Conservation (phyloP, 768 basidiomycete genomes). For the Trametes cinnabarina region DNA sequence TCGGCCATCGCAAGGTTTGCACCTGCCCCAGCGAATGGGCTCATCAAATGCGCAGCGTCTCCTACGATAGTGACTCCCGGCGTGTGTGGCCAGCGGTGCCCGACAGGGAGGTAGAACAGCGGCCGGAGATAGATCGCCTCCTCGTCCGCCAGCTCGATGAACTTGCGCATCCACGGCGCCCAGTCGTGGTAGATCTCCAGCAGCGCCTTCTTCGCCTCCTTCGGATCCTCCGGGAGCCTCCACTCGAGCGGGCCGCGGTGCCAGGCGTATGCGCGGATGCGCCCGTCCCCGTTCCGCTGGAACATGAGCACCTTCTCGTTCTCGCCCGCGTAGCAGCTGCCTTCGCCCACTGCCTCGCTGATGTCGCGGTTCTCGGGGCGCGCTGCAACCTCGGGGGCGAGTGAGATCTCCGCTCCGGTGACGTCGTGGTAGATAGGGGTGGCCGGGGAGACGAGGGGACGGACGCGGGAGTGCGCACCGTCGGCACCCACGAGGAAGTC, state of each 20-base stretch:
- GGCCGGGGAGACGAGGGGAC: slow-evolving; percentile 1
- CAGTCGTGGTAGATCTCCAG: slow-evolving; percentile 1
- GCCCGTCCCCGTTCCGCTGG: slow-evolving; percentile 8
- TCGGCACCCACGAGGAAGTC: slow-evolving; percentile 4
- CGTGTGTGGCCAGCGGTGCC: background rate
- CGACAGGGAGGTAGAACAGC: background rate
- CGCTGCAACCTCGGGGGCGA: background rate
- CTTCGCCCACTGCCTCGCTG: background rate
- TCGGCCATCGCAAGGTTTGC: background rate
- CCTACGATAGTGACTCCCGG: background rate
- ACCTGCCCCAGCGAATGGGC: background rate
- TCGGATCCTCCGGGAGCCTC: background rate
- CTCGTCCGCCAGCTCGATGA: slow-evolving; percentile 7
- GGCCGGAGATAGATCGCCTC: background rate
- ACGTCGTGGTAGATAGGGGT: slow-evolving; percentile 2
- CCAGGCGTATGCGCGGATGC: slow-evolving; percentile 11
- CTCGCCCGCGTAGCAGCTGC: background rate
- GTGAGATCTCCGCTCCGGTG: slow-evolving; percentile 5
- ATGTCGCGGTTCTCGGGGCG: slow-evolving; percentile 7
- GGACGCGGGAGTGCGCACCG: slow-evolving; percentile 4
- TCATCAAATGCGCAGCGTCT: background rate
- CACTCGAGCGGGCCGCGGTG: slow-evolving; percentile 16
- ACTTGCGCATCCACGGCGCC: slow-evolving; percentile 14
- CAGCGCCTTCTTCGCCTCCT: slow-evolving; percentile 9
- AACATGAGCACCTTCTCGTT: slow-evolving; percentile 3